Base-by-base conservation (phyloP, 345 rosid species). In the Ceriops zippeliana region DNA sequence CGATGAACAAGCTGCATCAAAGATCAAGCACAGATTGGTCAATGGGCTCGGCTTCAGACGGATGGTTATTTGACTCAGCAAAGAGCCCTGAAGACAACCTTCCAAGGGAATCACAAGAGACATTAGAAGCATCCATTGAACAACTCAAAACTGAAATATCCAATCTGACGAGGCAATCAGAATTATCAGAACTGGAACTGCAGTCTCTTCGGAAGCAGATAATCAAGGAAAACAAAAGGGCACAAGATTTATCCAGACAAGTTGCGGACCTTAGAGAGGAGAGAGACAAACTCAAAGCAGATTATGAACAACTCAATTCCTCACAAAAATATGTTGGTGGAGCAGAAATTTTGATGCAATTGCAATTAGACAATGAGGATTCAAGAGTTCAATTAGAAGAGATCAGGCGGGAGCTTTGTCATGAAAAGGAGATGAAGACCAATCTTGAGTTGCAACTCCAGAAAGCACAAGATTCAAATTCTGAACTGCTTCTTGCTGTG, bases 11-110 rank as follows among this genome's bases (percentile, higher is more conserved):
- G 62, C 78, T 75, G 46, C 97, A 89, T 62, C 71, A 60, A 56
- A 85, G 96, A 74, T 85, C 96, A 64, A 88, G 82, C 76, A 91
- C 97, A n/a, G 97, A 91, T 47, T 89, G 92, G 98, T 91, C 97
- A 61, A 70, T 84, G 42, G 89, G 89, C 69, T 95, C 97, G 62
- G 85, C 81, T 75, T 93, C 98, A 86, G 73, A 76, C 52, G 70
- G 70, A 53, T 72, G 80, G 63, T 68, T 76, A 32, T 54, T 64
- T 16, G 80, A 63, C 57, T 72, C 73, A 46, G 42, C 71, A 56
- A 76, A 76, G 62, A 76, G 80, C 73, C 76, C 65, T 0, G 73
- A 63, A 21, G 70, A 77, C 21, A 58, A 42, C 56, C 60, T 68
- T 21, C 73, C 70, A 13, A 63, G 66, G 38, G 66, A 58, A 13